phyloP scores from a whole-genome alignment of 1,284 basidiomycete species.

The Earliella scabrosa region DNA sequence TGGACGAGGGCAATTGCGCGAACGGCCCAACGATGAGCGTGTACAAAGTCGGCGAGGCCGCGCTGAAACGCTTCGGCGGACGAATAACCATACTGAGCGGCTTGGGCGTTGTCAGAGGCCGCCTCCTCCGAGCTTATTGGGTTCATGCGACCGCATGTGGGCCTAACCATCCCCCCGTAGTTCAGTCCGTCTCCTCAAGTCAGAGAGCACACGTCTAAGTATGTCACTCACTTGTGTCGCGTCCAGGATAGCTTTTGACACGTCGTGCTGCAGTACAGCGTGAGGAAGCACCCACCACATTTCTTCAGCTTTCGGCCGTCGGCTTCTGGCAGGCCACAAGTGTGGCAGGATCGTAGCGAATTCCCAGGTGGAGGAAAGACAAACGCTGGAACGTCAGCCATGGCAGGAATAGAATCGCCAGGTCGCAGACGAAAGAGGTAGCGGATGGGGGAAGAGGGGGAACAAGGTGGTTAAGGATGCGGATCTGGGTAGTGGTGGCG shows the following conservation, averaged over 20 bases:
- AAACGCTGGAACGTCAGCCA: too few relatives aligned
- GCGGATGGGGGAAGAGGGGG: too few relatives aligned
- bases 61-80: too few relatives aligned
- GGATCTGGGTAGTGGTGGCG: too few relatives aligned
- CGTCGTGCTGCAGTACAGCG: constrained; percentile 5
- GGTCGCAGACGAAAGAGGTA: too few relatives aligned
- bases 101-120: not conserved
- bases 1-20: too few relatives aligned
- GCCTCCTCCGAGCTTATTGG: too few relatives aligned
- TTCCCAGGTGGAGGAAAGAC: not conserved
- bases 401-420: too few relatives aligned
- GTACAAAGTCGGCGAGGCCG: too few relatives aligned
- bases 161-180: not conserved
- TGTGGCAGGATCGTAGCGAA: constrained; percentile 1
- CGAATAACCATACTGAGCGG: not conserved
- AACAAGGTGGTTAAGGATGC: too few relatives aligned
- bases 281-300: constrained; percentile 4
- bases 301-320: not conserved
- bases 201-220: too few relatives aligned
- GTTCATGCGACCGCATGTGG: not conserved
- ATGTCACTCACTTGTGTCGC: constrained; percentile 2
- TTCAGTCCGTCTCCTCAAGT: not conserved
- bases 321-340: not conserved
- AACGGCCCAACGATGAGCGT: too few relatives aligned
- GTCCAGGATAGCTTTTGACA: constrained; percentile 6